A percentile compares a stretch with the other conserved stretches of the same genome.
Conservation (phyloP, 768 basidiomycete species). For the Cystobasidiopsis lactophilus region DNA sequence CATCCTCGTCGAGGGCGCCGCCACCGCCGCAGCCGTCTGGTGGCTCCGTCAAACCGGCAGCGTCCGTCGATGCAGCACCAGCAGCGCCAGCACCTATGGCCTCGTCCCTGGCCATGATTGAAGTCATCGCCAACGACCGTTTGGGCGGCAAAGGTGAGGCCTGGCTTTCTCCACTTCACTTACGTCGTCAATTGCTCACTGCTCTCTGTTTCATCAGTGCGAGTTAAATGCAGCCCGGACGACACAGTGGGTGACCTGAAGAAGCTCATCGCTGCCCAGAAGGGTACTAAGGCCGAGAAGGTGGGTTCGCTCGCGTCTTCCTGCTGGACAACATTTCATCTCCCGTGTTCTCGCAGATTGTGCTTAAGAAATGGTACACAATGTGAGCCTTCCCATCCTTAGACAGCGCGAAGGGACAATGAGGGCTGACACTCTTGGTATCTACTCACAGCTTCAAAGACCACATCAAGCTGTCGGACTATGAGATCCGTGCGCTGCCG, state of each 20-base stretch:
- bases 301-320: slow-evolving; percentile 4
- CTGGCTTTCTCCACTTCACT: no score
- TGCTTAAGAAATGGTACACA: slow-evolving; percentile 79
- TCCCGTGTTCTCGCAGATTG: no score
- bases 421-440: background rate
- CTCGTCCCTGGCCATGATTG: slow-evolving; percentile 4
- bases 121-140: slow-evolving; percentile 12
- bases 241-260: slow-evolving; percentile 96
- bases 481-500: slow-evolving; percentile 31
- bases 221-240: slow-evolving; percentile 36
- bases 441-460: slow-evolving; percentile 61
- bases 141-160: slow-evolving; percentile 16
- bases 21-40: no score
- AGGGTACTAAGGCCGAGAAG: slow-evolving; percentile 58
- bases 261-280: slow-evolving; percentile 90
- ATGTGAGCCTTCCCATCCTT: no score
- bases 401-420: no score
- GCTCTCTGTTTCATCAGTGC: background rate
- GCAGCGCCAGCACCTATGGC: background rate
- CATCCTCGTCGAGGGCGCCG: no score
- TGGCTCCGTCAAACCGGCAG: background rate
- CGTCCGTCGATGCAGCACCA: background rate
- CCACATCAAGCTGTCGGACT: slow-evolving; percentile 76
- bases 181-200: background rate
- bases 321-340: background rate